A percentile compares a stretch with the other conserved stretches of the same genome.
Conservation (phyloP, 345 rosid genomes). For the Hibiscus tridactylites region DNA sequence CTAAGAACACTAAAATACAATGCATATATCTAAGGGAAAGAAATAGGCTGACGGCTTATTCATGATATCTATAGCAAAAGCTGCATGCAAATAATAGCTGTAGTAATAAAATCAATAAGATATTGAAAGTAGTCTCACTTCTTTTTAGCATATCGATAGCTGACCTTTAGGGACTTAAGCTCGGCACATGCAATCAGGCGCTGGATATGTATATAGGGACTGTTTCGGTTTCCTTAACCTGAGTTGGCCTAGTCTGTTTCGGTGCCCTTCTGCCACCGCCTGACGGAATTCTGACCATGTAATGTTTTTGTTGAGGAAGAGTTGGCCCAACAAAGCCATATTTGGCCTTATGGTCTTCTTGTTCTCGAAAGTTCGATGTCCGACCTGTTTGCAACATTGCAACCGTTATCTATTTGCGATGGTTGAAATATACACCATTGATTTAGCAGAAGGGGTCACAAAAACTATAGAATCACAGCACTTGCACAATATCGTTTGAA, state of each 20-base stretch:
- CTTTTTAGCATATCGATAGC: constrained; percentile 1
- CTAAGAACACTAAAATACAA: neutral
- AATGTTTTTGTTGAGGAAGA: constrained; percentile 74
- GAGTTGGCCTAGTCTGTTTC: constrained; percentile 72
- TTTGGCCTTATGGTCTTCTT: constrained; percentile 88
- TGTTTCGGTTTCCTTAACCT: constrained; percentile 69
- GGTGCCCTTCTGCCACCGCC: constrained; percentile 74
- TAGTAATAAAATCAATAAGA: neutral
- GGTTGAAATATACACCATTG: neutral
- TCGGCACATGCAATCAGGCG: constrained; percentile 92
- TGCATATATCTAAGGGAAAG: neutral
- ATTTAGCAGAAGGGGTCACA: neutral
- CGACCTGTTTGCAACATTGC: constrained; percentile 41
- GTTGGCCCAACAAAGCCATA: constrained; percentile 73
- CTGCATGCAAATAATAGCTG: neutral
- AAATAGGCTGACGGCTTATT: neutral
- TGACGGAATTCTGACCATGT: constrained; percentile 76
- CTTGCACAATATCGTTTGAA: neutral
- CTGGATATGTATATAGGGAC: constrained; percentile 89
- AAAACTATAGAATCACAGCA: neutral
- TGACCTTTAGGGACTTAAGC: constrained; percentile 22
- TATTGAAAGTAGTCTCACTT: neutral
- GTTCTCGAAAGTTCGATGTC: constrained; percentile 78
- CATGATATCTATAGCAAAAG: neutral
- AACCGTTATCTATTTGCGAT: neutral